These are phyloP conservation scores for Lasiodiplodia sp. DNA, from an alignment of 2,329 filamentous ascomycete species.

Conservation along the genomic window DNA sequence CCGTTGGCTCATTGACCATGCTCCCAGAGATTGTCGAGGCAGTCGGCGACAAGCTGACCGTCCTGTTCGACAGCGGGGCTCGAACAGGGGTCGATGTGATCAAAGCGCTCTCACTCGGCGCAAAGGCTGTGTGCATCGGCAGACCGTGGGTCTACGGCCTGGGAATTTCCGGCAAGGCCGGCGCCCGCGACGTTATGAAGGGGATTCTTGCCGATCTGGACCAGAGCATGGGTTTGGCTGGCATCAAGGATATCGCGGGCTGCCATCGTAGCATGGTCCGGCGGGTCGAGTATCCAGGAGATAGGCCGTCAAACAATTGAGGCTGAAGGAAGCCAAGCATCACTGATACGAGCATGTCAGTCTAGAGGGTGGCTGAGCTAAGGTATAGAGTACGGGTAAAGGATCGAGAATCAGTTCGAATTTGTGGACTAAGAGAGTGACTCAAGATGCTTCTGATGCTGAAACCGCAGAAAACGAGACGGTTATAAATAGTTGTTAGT, in stretches of 20 bases:
- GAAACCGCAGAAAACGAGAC: too few relatives aligned
- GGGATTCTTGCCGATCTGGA: conserved; percentile 34
- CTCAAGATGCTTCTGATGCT: too few relatives aligned
- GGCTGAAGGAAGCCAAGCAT: not conserved
- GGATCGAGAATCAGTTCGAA: not conserved
- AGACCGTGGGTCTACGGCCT: conserved; percentile 67
- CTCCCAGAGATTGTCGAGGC: conserved; percentile 66
- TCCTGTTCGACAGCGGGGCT: conserved; percentile 61
- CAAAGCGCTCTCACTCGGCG: conserved; percentile 63
- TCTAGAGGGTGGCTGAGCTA: not conserved
- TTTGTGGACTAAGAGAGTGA: not conserved
- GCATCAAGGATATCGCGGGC: conserved; percentile 35
- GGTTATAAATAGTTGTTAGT: too few relatives aligned
- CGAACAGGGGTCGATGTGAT: conserved; percentile 58
- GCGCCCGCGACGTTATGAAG: conserved; percentile 53
- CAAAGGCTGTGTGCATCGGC: conserved; percentile 64
- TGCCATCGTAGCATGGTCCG: conserved; percentile 19
- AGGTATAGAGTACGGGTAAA: not conserved
- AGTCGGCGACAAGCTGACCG: conserved; percentile 37
- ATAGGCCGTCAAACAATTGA: conserved; percentile 19
- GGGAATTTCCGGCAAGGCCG: conserved; percentile 61
- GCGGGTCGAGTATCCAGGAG: conserved; percentile 21
- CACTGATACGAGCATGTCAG: not conserved
- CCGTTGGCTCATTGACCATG: conserved; percentile 59
- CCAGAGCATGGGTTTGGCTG: conserved; percentile 38